Evolutionary conservation across 306 rosid species (phyloP), one percentile per base, ranked within the genome.

Genomic region (Quercus alba): DNA sequence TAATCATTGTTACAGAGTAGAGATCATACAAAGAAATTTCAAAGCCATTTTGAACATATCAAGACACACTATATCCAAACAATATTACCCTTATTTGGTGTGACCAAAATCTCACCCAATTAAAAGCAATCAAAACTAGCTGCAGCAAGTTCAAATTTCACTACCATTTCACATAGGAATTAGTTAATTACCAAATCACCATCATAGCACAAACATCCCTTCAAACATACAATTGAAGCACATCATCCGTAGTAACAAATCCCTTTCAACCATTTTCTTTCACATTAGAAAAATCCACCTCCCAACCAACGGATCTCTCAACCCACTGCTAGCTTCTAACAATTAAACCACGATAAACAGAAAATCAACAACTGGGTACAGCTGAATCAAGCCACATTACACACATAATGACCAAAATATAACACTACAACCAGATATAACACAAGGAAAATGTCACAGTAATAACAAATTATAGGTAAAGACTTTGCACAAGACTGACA

Each of bases 271-370:
- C 14, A 51, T 51, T 82, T 14, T 70, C 71, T 75, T 44, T 44
- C 21, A 25, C 35, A 70, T 64, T 30, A 25, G 25, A 75, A 79
- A 46, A 23, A 78, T 35, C 44, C 41, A 78, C 31, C 63, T 55
- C 56, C 72, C 55, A 77, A 14, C 44, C 23, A 67, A 63, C 86
- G 82, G 93, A 87, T 91, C 91, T 84, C 83, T 75, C 75, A 81
- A 38, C 74, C 77, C 26, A 80, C 79, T 38, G 49, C 33, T 8
- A 77, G 46, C 10, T 68, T 25, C 21, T 12, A 17, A 70, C 2
- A 44, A 62, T 15, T 57, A 44, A 72, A 23, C 79, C 44, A 82
- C 64, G 13, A 89, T 61, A 35, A 75, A 70, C 59, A 87, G 15
- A 75, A 74, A 74, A 56, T 11, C 56, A 77, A 70, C 38, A 63